Base-by-base conservation (phyloP, 164 flowering plant genomes). In the Magnolia changhungtana region DNA sequence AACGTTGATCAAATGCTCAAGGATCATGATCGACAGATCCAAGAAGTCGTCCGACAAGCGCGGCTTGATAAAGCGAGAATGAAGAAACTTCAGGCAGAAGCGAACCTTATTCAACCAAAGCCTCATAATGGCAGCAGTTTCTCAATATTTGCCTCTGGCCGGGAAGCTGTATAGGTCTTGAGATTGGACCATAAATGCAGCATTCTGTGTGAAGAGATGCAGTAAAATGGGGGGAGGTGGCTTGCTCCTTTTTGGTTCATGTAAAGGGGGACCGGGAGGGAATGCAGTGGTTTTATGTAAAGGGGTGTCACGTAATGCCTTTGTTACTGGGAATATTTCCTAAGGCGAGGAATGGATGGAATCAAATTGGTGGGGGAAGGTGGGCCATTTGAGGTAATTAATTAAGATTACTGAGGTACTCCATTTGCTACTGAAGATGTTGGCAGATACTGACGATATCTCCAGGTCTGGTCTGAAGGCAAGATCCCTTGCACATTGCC, bases 1-100 rank as follows among this genome's bases (percentile, higher is more conserved):
- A 94, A 96, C 71, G 80, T 91, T 84, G 98, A 96, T 72, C 96
- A 96, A 89, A 81, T 90, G 90, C 83, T 94, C 68, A 92, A 94
- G 80, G 98, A 96, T 61, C 96, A 92, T 66, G 99, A 96, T 74
- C 94, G 95, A 69, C 99, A 94, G 50, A 86, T 96, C 74, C 99
- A 94, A 84, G 98, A 96, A 80, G 99, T 90, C 63, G 92, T 84
- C 24, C 84, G 99, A 61, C 87, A 97, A 80, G 91, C 96, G 70
- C 91, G 96, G n/a, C 69, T 88, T 0, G 98, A 90, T 84, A 94
- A 87, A 84, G 94, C 88, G 10, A 90, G 85, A 78, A 63, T 86
- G 64, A 85, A 90, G 77, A 91, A 85, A 79, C 45, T 79, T 80
- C 92, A 86, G 80, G 86, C 61, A 8, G 97, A 88, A 29, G 92